Percentiles rank a stretch among this genome's conserved stretches.
Conservation (phyloP, 2,329 filamentous ascomycete species). For the Claviceps quebecensis region DNA sequence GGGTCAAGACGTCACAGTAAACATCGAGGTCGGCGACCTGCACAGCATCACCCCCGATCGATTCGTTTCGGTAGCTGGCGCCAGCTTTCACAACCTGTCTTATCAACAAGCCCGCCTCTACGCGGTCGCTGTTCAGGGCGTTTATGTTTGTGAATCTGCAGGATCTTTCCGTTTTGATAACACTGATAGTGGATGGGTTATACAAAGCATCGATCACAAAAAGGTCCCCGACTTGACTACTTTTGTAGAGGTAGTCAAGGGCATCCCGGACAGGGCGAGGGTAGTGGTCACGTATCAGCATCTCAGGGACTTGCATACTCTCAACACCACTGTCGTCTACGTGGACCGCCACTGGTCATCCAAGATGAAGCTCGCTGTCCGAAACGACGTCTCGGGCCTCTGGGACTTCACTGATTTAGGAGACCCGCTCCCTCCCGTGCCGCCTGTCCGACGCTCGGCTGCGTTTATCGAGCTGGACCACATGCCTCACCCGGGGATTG, state of each 20-base stretch:
- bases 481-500: constrained; percentile 76
- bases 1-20: constrained; percentile 72
- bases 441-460: constrained; percentile 61
- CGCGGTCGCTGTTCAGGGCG: constrained; percentile 79
- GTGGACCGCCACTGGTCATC: constrained; percentile 92
- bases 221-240: constrained; percentile 75
- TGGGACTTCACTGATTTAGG: constrained; percentile 91
- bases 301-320: constrained; percentile 82
- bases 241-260: constrained; percentile 83
- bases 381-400: constrained; percentile 77
- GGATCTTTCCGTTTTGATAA: constrained; percentile 93
- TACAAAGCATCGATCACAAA: constrained; percentile 85
- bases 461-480: constrained; percentile 88
- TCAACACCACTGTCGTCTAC: constrained; percentile 83
- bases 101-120: constrained; percentile 97
- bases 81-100: constrained; percentile 88
- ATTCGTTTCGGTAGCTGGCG: constrained; percentile 87
- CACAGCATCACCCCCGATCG: constrained; percentile 92
- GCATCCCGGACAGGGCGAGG: constrained; percentile 66
- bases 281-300: constrained; percentile 95
- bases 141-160: constrained; percentile 88
- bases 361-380: constrained; percentile 83
- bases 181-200: constrained; percentile 81
- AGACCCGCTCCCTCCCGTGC: constrained; percentile 61
- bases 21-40: constrained; percentile 74